phyloP scores from a whole-genome alignment of 2,329 filamentous ascomycete genomes.

The Neopestalotiopsis sp. region DNA sequence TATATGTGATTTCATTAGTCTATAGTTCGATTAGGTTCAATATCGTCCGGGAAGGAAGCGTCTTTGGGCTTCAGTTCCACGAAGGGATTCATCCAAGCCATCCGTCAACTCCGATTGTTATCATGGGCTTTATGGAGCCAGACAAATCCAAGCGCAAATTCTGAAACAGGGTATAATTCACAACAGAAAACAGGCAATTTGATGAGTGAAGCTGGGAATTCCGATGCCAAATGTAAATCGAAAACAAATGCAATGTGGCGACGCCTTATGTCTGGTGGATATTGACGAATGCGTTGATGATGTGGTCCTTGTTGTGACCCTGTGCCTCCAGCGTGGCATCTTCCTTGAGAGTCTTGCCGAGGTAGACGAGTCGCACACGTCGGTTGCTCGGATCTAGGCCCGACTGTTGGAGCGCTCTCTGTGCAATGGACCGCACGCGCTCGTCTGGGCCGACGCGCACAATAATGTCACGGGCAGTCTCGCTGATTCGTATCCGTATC shows the following conservation, averaged over 20 bases:
- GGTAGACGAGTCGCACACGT: slow-evolving; percentile 75
- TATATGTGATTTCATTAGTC: background rate
- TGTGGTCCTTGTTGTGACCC: slow-evolving; percentile 76
- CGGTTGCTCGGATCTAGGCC: slow-evolving; percentile 57
- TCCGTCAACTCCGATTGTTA: background rate
- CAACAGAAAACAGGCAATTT: background rate
- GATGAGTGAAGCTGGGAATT: background rate
- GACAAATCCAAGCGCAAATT: background rate
- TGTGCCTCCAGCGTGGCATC: slow-evolving; percentile 67
- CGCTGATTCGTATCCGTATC: slow-evolving; percentile 69
- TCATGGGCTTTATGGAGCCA: background rate
- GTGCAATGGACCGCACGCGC: slow-evolving; percentile 65
- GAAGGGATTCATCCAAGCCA: background rate
- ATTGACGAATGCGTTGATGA: slow-evolving; percentile 79
- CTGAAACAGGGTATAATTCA: slow-evolving; percentile 3
- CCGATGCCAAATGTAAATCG: background rate
- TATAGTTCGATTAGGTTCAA: background rate
- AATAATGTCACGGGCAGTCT: slow-evolving; percentile 67
- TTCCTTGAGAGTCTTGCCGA: slow-evolving; percentile 81
- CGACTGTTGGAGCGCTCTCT: slow-evolving; percentile 66
- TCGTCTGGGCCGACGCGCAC: slow-evolving; percentile 64
- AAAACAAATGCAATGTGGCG: background rate
- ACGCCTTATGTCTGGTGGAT: slow-evolving; percentile 38
- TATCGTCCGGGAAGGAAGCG: background rate
- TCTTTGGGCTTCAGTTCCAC: background rate